Base-by-base conservation (phyloP, 768 basidiomycete genomes). In the Hygrophorus russula region DNA sequence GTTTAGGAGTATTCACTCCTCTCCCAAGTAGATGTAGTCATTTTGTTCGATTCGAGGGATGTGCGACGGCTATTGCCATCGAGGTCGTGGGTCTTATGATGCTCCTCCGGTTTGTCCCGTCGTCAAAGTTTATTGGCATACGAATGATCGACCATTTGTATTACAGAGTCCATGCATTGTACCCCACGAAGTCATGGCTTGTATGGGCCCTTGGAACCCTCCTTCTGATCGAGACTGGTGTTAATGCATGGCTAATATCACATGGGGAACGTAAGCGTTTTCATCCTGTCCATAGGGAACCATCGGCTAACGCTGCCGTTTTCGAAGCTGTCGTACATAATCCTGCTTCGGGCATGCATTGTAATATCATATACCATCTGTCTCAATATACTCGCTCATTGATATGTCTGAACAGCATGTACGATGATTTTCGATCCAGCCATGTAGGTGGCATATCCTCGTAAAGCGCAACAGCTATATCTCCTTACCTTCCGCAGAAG, bases 231-330 rank as follows among this genome's bases (percentile, higher is more conserved):
- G 70, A 73, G 57, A 60, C 71, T 13, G 56, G 51, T 3, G 54
- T 74, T 48, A 78, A 75, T 46, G 63, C 65, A 0, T 80, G 71
- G 71, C 58, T 82, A n/a, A 60, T 82, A 14, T 64, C 66, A 18
- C 49, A 58, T 12, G 78, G 68, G n/a, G 49, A 66, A 61, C 61
- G 80, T 81, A 48, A 10, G 74, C 55, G n/a, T 1, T 29, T 41
- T 31, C 18, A 1, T 32, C 30, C 17, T 27, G 33, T 41, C 24
- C 5, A 37, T n/a, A n/a, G n/a, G 10, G 19, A 20, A 40, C 45
- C 38, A 35, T 46, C 3, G 20, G 11, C 41, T 15, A 24, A 18
- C 27, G 12, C 18, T 6, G 15, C 32, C 3, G n/a, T 43, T 24
- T 15, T 14, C 24, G 17, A 46, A 70, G 70, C 66, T n/a, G 70